Evolutionary conservation across 768 basidiomycete genomes (phyloP).

Genomic region (Amanita pseudoporphyria): DNA sequence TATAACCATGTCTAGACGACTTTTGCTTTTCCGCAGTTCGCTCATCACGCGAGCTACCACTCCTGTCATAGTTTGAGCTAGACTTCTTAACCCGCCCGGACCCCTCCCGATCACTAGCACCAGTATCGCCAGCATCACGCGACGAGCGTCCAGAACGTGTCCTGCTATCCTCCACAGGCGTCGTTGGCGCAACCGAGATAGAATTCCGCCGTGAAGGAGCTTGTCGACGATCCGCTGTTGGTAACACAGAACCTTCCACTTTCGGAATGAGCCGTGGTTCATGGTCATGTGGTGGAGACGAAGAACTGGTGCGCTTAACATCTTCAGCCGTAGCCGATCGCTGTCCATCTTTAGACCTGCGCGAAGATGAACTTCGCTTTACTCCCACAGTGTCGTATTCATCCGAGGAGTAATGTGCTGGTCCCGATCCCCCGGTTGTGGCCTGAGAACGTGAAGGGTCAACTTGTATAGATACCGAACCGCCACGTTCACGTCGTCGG

Average conservation of each 20-base stretch:
- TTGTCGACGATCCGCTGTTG: background rate
- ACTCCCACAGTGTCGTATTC: background rate
- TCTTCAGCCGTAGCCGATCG: background rate
- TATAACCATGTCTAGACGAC: background rate
- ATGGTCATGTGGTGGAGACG: background rate
- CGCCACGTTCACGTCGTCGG: background rate
- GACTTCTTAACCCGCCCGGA: background rate
- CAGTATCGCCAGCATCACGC: background rate
- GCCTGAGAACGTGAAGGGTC: background rate
- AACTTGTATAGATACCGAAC: background rate
- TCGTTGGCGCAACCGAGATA: background rate
- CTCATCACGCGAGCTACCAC: background rate
- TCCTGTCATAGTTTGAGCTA: background rate
- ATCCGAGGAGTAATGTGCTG: background rate
- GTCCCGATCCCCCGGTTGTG: background rate
- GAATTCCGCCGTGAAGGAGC: background rate
- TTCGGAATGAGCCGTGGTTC: slow-evolving; percentile 1
- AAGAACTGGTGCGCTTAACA: background rate
- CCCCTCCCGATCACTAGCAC: background rate
- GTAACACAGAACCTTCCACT: background rate
- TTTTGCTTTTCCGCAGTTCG: background rate
- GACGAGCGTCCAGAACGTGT: background rate
- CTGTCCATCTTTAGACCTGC: background rate
- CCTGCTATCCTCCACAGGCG: background rate
- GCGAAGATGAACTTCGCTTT: background rate